Evolutionary conservation across 495 filamentous ascomycete genomes (phyloP), one percentile per base, ranked within the genome.

Genomic region (Alectoria sarmentosa): DNA sequence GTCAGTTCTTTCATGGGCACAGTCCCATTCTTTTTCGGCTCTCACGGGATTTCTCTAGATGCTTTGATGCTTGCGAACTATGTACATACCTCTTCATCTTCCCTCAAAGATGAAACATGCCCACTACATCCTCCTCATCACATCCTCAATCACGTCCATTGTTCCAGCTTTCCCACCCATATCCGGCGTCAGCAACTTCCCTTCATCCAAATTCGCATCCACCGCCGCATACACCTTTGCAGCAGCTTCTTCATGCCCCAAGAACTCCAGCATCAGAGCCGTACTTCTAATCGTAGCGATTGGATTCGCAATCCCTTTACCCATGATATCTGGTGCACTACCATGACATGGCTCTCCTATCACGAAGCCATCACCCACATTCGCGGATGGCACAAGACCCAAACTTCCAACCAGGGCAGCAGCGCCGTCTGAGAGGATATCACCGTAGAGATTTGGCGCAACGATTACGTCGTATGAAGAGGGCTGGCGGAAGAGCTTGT

Each of bases 281-380:
- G 92, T 87, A 76, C 89, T 94, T 74, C 94, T 82, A 67, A 98
- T 82, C 23, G 92, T 99, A 52, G 94, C 94, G 73, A 99, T 91
- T 56, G 94, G 94, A 78, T 99, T 98, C 69, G 94, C 90, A 72
- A 99, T 91, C 59, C 87, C 86, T 78, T 86, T 79, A 62, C 95
- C 95, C 84, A 90, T 85, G 72, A 99, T 99, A 73, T 99, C 94
- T 14, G 94, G 94, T 57, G 94, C 94, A 72, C 85, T 90, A 34
- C 94, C 94, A 76, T 99, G 94, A 79, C 94, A 99, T 62, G 94
- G 94, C 83, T 99, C 94, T 67, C 94, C 94, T 67, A 99, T 98
- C 68, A 89, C 95, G 72, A 99, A 97, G 41, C 80, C 83, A 73
- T 96, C 89, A 69, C 94, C 92, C 37, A 99, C 95, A 76, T 99